Percentiles rank a stretch among this genome's conserved stretches.
Conservation (phyloP, 1,284 basidiomycete genomes). For the Melampsora americana region DNA sequence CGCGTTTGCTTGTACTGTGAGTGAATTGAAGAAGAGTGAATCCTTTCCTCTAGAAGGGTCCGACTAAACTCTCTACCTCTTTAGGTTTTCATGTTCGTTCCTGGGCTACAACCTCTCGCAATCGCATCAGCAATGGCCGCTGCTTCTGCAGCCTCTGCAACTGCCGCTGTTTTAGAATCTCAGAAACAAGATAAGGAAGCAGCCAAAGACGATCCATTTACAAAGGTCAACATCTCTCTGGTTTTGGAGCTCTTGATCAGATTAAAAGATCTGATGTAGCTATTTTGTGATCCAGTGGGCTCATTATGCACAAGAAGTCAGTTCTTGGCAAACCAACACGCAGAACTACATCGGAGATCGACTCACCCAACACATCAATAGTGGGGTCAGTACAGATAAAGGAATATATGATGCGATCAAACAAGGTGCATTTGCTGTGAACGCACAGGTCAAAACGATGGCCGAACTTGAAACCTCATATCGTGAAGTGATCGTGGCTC, state of each 20-base stretch:
- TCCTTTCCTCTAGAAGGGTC: neutral
- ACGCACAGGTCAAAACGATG: neutral
- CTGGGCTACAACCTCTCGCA: conserved; percentile 10
- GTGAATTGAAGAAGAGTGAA: neutral
- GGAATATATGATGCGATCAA: neutral
- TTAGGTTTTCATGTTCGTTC: conserved; percentile 13
- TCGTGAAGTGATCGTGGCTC: neutral
- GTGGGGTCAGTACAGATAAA: conserved; percentile 20
- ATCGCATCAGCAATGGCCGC: conserved; percentile 8
- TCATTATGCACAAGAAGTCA: conserved; percentile 10
- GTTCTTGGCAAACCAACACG: conserved; percentile 11
- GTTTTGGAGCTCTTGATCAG: neutral
- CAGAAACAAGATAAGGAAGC: neutral
- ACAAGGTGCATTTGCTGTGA: neutral
- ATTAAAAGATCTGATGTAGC: neutral
- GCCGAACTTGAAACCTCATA: neutral
- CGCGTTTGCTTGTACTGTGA: neutral
- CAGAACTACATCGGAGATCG: conserved; percentile 2
- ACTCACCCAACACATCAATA: neutral
- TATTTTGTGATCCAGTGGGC: conserved; percentile 13
- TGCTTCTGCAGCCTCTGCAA: neutral
- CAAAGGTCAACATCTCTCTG: neutral
- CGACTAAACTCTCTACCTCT: neutral
- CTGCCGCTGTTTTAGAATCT: neutral
- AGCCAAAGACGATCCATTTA: conserved; percentile 30